These are phyloP conservation scores for Leavenworthia alabamica DNA, from an alignment of 345 rosid genomes.

Conservation along the genomic window DNA sequence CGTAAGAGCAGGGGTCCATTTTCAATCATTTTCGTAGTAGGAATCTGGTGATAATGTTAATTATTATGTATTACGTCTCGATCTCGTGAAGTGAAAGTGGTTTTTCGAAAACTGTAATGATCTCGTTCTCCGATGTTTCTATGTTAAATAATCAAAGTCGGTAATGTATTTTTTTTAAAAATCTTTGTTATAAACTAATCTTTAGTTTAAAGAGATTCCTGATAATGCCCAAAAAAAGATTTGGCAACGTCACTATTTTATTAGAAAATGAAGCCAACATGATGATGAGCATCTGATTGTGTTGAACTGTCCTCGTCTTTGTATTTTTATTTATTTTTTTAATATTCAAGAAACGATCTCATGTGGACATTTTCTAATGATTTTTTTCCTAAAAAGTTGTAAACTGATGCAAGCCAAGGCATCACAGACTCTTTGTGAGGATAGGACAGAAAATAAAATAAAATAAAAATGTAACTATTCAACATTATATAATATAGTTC, in stretches of 20 bases:
- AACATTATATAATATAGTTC: background rate
- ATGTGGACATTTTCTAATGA: too few species aligned
- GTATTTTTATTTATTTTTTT: background rate
- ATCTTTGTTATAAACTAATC: background rate
- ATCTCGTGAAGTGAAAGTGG: constrained; percentile 21
- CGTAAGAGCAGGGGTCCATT: constrained; percentile 13
- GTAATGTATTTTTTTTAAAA: constrained; percentile 13
- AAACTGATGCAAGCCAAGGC: too few species aligned
- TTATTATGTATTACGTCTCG: background rate
- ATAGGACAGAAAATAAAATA: too few species aligned
- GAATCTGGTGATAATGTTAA: constrained; percentile 8
- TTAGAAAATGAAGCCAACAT: constrained; percentile 21
- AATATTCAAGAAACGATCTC: background rate
- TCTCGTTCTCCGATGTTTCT: background rate
- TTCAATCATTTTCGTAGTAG: constrained; percentile 30
- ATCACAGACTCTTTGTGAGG: too few species aligned
- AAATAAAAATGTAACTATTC: background rate
- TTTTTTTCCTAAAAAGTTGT: too few species aligned
- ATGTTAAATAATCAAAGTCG: constrained; percentile 3
- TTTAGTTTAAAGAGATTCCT: background rate
- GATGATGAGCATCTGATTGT: constrained; percentile 28
- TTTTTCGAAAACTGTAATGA: constrained; percentile 14
- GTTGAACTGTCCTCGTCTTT: constrained; percentile 16
- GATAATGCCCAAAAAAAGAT: constrained; percentile 7
- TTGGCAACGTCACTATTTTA: constrained; percentile 11